Percentiles rank a stretch among this genome's conserved stretches.
Evolutionary conservation across 768 basidiomycete genomes (phyloP).

Genomic region (Russula olivacea): DNA sequence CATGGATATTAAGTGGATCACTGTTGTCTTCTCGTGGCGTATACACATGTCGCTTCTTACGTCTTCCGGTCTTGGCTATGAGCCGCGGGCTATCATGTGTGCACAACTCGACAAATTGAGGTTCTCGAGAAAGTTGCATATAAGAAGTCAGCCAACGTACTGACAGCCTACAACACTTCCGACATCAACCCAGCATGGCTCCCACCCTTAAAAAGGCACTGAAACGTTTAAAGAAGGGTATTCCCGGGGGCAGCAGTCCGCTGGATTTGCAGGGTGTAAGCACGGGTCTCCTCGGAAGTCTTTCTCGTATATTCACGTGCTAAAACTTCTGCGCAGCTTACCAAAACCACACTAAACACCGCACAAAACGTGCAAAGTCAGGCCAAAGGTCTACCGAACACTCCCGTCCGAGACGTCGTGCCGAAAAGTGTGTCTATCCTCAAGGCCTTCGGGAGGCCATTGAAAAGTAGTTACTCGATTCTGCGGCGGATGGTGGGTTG

Average conservation of each 20-base stretch:
- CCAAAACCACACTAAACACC: neutral
- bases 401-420: neutral
- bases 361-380: neutral
- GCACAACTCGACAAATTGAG: neutral
- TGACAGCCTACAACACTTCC: neutral
- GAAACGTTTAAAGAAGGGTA: neutral
- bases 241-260: neutral
- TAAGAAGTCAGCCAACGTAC: neutral
- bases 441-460: neutral
- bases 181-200: neutral
- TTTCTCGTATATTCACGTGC: neutral
- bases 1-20: neutral
- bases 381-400: neutral
- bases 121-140: neutral
- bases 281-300: neutral
- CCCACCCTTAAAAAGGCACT: neutral
- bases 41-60: neutral
- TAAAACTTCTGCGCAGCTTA: neutral
- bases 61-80: neutral
- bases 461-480: neutral
- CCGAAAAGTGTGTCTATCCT: neutral
- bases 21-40: neutral
- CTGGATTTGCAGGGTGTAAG: neutral
- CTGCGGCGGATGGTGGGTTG: neutral
- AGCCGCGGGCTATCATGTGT: neutral